Evolutionary conservation across 139 green algal genomes (phyloP), one percentile per base, ranked within the genome.

Genomic region (Asterochloris erici): DNA sequence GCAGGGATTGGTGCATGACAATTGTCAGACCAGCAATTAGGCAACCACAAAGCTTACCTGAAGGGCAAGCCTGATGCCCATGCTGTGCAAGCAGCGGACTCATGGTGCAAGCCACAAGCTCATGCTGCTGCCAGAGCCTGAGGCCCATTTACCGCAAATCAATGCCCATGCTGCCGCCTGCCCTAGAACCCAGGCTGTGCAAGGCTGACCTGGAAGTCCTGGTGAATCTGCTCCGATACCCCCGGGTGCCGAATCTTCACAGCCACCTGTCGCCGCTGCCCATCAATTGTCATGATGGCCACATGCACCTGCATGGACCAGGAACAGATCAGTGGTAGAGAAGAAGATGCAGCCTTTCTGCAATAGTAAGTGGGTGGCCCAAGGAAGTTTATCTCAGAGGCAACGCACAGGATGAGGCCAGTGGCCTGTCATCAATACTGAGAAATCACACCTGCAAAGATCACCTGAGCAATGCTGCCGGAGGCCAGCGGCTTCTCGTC

Each of bases 211-310:
- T 87, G 82, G 83, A 99, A 99, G 90, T 99, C 97, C 19, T 88
- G 83, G 15, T 81, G n/a, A 63, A 99, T 97, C 15, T 92, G 84
- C 4, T 87, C 29, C 63, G 84, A 85, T 26, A 99, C 97, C 6
- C 87, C 85, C 10, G 96, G 97, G 83, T 99, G 97, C 10, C 94
- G 85, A 82, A 98, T 94, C 86, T 98, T 98, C 17, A 98, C 93
- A 68, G 87, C 91, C 66, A 92, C 92, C 69, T 81, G 47, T 70
- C 82, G 28, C 68, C 63, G 28, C 73, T 63, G 12, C 0, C 85
- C 87, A 2, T 76, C 83, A 69, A 79, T 60, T 60, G 71, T 64
- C 78, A 97, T 81, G 66, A 79, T 86, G 0, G 93, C 95, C 13
- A 87, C 87, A 88, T 98, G 91, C 21, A 98, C 92, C 90, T 94